Percentiles rank a stretch among this genome's conserved stretches.
These are phyloP conservation scores for Ceratocystiopsis sp. DNA, from an alignment of 2,329 filamentous ascomycete genomes.

Conservation along the genomic window DNA sequence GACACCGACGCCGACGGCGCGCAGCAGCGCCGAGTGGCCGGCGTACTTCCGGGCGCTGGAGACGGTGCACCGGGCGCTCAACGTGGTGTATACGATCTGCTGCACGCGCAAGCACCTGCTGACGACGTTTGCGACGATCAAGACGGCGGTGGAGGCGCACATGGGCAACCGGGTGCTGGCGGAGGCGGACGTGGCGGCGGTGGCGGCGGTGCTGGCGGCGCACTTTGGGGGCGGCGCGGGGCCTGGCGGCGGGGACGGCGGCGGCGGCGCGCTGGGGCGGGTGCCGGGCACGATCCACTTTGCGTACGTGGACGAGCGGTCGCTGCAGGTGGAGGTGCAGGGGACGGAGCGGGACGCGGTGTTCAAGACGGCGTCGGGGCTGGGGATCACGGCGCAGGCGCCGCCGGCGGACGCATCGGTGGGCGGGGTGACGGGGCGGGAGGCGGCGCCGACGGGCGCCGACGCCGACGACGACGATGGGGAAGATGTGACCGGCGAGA, in stretches of 20 bases:
- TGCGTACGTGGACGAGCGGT: conserved; percentile 68
- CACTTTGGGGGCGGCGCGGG: not conserved
- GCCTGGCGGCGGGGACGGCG: conserved; percentile 1
- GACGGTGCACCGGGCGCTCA: conserved; percentile 68
- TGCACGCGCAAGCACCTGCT: conserved; percentile 81
- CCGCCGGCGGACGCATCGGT: conserved; percentile 38
- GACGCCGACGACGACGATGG: conserved; percentile 1
- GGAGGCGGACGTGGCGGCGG: conserved; percentile 65
- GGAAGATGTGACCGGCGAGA: conserved; percentile 9
- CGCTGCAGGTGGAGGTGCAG: conserved; percentile 63
- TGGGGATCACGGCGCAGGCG: conserved; percentile 19
- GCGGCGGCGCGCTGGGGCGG: conserved; percentile 20
- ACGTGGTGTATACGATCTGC: conserved; percentile 88
- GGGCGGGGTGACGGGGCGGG: conserved; percentile 34
- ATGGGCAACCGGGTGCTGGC: conserved; percentile 47
- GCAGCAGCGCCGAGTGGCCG: conserved; percentile 45
- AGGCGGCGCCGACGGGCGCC: conserved; percentile 19
- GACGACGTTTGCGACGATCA: conserved; percentile 83
- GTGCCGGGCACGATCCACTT: conserved; percentile 69
- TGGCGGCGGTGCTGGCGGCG: conserved; percentile 36
- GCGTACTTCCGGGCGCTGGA: conserved; percentile 54
- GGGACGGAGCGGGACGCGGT: conserved; percentile 48
- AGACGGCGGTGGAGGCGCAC: conserved; percentile 67
- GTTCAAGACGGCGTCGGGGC: conserved; percentile 38
- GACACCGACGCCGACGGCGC: not conserved